phyloP scores from a whole-genome alignment of 1,139 yeast species.

The Kodamaea suecica region DNA sequence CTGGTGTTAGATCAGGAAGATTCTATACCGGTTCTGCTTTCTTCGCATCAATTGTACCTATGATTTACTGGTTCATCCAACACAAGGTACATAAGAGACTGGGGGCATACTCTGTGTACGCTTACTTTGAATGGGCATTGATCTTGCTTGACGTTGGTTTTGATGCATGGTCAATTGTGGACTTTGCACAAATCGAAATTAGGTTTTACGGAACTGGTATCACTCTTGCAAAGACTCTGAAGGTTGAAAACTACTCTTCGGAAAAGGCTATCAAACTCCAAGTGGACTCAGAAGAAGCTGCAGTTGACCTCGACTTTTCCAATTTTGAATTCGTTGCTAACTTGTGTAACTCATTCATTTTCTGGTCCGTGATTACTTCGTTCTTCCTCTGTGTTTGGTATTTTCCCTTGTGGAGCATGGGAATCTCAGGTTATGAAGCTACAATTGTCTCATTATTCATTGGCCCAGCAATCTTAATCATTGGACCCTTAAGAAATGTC shows the following conservation, averaged over 20 bases:
- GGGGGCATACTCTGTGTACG: conserved; percentile 95
- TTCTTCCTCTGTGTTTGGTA: conserved; percentile 89
- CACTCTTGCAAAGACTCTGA: conserved; percentile 6
- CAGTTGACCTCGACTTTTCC: conserved; percentile 27
- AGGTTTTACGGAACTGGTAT: conserved; percentile 25
- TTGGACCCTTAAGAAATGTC: conserved; percentile 50
- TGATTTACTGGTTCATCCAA: conserved; percentile 85
- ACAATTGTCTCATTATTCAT: conserved; percentile 52
- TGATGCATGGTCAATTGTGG: conserved; percentile 75
- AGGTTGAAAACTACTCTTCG: background rate
- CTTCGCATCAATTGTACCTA: conserved; percentile 71
- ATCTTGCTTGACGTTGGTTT: conserved; percentile 79
- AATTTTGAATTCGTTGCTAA: conserved; percentile 44
- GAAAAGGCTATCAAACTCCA: background rate
- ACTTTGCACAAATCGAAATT: conserved; percentile 59
- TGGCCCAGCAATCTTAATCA: conserved; percentile 54
- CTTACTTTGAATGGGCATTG: conserved; percentile 91
- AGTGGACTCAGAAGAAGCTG: too few relatives aligned
- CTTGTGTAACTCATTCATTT: conserved; percentile 59
- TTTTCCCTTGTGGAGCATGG: conserved; percentile 98
- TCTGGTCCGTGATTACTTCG: conserved; percentile 83
- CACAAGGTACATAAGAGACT: conserved; percentile 84
- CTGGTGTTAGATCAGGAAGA: conserved; percentile 52
- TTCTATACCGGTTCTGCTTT: conserved; percentile 55
- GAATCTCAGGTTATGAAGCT: conserved; percentile 90